A percentile compares a stretch with the other conserved stretches of the same genome.
Evolutionary conservation across 23 red algal genomes (phyloP).

Genomic region (Gracilaria gracilis): DNA sequence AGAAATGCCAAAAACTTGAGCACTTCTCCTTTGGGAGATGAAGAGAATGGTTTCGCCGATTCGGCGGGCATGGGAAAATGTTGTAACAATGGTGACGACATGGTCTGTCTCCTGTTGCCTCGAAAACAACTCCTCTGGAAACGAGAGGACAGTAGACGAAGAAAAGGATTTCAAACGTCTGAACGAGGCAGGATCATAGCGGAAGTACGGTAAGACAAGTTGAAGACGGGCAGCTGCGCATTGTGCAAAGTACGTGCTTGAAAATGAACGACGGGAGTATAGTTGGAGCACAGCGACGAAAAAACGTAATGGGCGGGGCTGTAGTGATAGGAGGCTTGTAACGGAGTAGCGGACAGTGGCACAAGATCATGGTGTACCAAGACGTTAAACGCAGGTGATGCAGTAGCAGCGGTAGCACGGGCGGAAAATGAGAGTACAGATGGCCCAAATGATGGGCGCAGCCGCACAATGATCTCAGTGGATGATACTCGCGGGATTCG

Average conservation of each 20-base stretch:
- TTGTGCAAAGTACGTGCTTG: neutral
- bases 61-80: neutral
- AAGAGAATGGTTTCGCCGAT: constrained; percentile 16
- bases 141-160: neutral
- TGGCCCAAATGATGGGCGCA: neutral
- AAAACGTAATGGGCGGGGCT: neutral
- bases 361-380: neutral
- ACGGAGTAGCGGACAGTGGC: neutral
- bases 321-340: constrained; percentile 13
- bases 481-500: neutral
- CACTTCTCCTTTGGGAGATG: constrained; percentile 1
- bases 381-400: neutral
- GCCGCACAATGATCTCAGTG: constrained; percentile 29
- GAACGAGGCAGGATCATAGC: neutral
- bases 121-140: constrained; percentile 4
- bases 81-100: constrained; percentile 10
- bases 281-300: constrained; percentile 9
- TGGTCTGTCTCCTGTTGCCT: neutral
- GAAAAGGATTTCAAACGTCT: neutral
- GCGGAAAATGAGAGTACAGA: neutral
- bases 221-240: neutral
- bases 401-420: neutral
- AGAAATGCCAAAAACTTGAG: constrained; percentile 16
- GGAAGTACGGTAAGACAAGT: constrained; percentile 10
- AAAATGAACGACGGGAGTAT: constrained; percentile 22